Conservation (phyloP, 495 filamentous ascomycete genomes). For the Thermochaetoides thermophila region DNA sequence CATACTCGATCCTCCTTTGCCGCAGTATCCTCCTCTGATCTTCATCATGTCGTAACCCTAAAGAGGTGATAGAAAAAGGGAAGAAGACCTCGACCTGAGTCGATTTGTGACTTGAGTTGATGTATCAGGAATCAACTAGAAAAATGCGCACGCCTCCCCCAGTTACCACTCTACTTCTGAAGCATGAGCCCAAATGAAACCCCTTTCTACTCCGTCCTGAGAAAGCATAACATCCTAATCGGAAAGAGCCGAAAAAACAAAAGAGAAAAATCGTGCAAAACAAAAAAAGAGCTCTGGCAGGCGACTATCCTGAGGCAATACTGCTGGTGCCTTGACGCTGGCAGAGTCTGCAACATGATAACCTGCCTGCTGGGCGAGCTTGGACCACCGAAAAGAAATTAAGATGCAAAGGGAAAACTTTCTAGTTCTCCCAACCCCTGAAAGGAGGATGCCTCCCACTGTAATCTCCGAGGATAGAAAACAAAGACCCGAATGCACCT, state of each 20-base stretch:
- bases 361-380: too few relatives aligned
- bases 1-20: conserved; percentile 3
- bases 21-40: not conserved
- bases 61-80: conserved; percentile 6
- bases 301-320: too few relatives aligned
- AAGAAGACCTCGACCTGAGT: conserved; percentile 2
- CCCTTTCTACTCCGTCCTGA: too few relatives aligned
- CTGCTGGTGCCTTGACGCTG: too few relatives aligned
- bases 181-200: not conserved
- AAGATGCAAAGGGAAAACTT: not conserved
- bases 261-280: not conserved
- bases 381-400: too few relatives aligned
- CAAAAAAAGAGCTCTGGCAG: too few relatives aligned
- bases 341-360: too few relatives aligned
- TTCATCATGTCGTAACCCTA: conserved; percentile 19
- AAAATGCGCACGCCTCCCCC: too few relatives aligned
- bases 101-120: too few relatives aligned
- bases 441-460: conserved; percentile 2
- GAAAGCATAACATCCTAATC: conserved; percentile 1
- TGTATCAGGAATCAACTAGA: too few relatives aligned
- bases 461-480: conserved; percentile 2
- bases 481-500: conserved; percentile 3
- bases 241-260: not conserved
- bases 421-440: not conserved
- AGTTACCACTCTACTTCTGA: conserved; percentile 2